Base-by-base conservation (phyloP, 495 filamentous ascomycete genomes). In the Penicillium samsonianum region DNA sequence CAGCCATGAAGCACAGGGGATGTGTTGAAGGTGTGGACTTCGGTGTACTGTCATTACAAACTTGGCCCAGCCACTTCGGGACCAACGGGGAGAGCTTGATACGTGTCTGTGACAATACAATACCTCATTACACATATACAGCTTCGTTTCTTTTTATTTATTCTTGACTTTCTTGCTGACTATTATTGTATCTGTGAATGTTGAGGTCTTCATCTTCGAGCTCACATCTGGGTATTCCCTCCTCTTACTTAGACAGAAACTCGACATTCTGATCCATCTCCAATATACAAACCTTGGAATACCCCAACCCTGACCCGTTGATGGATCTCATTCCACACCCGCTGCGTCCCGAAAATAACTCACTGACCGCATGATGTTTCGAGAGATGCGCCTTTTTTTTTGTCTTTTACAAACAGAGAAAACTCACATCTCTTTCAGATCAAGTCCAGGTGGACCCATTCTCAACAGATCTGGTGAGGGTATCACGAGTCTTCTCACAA, bases 311-410 rank as follows among this genome's bases (percentile, higher is more conserved):
- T 53, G 53, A 61, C 31, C 60, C 35, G 53, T 59, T 45, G 58
- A 66, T 53, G 61, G 64, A 67, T 65, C 62, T 61, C 64, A 67
- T 62, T 65, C 56, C 62, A 53, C 33, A 53, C 62, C 65, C 65
- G 62, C 65, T 50, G 62, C 38, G 42, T 67, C 65, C 65, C 65
- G 65, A 65, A 61, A 60, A 56, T 62, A 35, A 53, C 55, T 59
- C 64, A 59, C 38, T 50, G 53, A 47, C 53, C 53, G 42, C 42
- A 47, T 40, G 51, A 53, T 53, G 37, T 53, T 4, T 54, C 30
- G 11, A 22, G 17, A 52, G 50, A 41, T 17, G 10, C 50, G 17
- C 23, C 12, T 19, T 42, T 30, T 17, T 17, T 17, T 10, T 30
- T 31, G 10, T 14, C 11, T 7, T 33, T 23, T 28, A 19, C 22